These are phyloP conservation scores for Botrytis aclada DNA, from an alignment of 2,329 filamentous ascomycete genomes.

Conservation along the genomic window DNA sequence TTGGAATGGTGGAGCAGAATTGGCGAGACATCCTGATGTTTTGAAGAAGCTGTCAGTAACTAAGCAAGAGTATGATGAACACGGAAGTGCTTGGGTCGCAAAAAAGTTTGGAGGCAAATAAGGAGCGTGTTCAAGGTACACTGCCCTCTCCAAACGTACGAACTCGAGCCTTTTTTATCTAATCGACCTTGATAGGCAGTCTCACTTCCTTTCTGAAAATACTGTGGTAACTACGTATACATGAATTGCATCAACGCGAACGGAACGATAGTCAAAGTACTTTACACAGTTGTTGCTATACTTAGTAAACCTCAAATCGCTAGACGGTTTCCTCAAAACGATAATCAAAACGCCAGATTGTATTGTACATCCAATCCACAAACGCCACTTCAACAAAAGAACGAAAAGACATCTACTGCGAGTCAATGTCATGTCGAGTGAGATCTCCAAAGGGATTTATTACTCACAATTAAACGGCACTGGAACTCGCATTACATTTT, in stretches of 20 bases:
- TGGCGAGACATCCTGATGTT: conserved; percentile 65
- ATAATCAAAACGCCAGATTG: not conserved
- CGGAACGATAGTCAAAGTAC: not conserved
- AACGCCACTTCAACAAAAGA: not conserved
- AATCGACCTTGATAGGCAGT: not conserved
- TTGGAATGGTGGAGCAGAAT: conserved; percentile 79
- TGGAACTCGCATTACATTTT: not conserved
- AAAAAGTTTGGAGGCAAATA: conserved; percentile 60
- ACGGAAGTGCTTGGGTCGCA: conserved; percentile 72
- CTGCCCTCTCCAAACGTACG: not conserved
- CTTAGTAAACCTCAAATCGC: not conserved
- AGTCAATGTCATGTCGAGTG: not conserved
- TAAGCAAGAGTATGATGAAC: conserved; percentile 84
- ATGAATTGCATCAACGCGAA: not conserved
- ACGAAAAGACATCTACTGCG: not conserved
- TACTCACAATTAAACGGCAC: not conserved
- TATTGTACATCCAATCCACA: not conserved
- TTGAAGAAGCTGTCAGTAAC: conserved; percentile 71
- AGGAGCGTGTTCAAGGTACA: not conserved
- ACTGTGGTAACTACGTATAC: not conserved
- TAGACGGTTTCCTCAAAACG: not conserved
- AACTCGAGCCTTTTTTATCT: not conserved
- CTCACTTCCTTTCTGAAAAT: not conserved
- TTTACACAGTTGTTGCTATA: not conserved
- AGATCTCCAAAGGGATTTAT: not conserved